Percentiles rank a stretch among this genome's conserved stretches.
Evolutionary conservation across 148 eudicot species (phyloP).

Genomic region (Rhododendron vialii): DNA sequence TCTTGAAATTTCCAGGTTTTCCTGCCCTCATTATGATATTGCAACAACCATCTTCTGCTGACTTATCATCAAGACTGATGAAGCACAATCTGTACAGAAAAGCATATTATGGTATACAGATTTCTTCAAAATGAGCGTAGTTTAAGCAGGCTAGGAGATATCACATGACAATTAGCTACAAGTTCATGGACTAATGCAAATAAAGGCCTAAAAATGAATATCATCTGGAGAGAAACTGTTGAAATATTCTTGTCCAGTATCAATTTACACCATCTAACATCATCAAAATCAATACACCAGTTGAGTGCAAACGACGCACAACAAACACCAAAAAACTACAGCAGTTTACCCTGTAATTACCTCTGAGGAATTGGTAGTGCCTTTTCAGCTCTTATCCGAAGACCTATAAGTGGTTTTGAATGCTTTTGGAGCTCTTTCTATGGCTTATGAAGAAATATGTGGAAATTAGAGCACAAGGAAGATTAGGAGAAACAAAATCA

Average conservation of each 20-base stretch:
- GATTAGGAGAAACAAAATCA: not conserved
- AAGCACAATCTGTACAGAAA: conserved; percentile 53
- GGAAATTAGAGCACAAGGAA: not conserved
- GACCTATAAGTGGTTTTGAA: not conserved
- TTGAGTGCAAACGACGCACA: not conserved
- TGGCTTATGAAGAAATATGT: not conserved
- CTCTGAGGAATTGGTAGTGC: not conserved
- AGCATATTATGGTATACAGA: conserved; percentile 3
- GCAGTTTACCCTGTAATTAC: not conserved
- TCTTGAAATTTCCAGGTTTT: conserved; percentile 45
- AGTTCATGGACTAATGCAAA: not conserved
- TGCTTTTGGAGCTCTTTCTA: not conserved
- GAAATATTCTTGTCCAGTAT: not conserved
- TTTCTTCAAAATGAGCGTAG: not conserved
- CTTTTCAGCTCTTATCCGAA: not conserved
- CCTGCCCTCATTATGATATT: conserved; percentile 39
- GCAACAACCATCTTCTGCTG: conserved; percentile 42
- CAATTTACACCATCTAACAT: not conserved
- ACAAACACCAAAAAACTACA: not conserved
- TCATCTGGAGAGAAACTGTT: not conserved
- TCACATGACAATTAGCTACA: not conserved
- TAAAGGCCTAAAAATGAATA: not conserved
- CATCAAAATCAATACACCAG: not conserved
- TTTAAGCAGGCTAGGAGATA: not conserved
- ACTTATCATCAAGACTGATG: conserved; percentile 46